Evolutionary conservation across 176 grass and related monocot genomes (phyloP), one percentile per base, ranked within the genome.

Genomic region (Puccinellia tenuiflora): DNA sequence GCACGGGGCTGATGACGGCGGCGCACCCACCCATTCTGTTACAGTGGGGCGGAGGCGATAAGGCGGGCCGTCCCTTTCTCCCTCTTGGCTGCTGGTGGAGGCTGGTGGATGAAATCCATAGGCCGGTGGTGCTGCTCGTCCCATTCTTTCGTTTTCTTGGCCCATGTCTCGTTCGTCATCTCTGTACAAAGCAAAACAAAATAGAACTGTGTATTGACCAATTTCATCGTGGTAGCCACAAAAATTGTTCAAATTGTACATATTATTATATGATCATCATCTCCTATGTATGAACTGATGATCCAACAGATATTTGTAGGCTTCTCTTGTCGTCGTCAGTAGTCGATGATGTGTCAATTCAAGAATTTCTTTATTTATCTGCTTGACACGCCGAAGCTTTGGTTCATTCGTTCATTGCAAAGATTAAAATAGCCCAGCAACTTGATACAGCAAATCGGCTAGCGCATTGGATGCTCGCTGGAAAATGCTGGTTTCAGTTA

Each of bases 51-150:
- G 63, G 78, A 83, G 54, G 73, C 65, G 84, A 90, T 90, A 90
- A 90, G 75, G 84, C 47, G 18, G 28, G 37, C n/a, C 75, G 84
- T 90, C 84, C 39, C 47, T 90, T 90, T 86, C 84, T 52, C 57
- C 9, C n/a, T 24, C 46, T 31, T 39, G 75, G 55, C 33, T 4
- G 2, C 2, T 34, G 33, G 33, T n/a, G 4, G 3, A 34, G 3
- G 11, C 34, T 37, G 45, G 9, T 85, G n/a, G 48, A 48, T 47
- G 76, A 57, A 61, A 59, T 59, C 48, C 46, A 83, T 50, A 68
- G n/a, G 39, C 51, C 64, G 76, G 5, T 68, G 83, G 0, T 37
- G 53, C 0, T 31, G 43, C 11, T 47, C 63, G 21, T 30, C 14
- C 14, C 14, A 21, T 37, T 57, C 6, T n/a, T 68, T 28, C 2